A percentile compares a stretch with the other conserved stretches of the same genome.
These are phyloP conservation scores for Zarea fungicola DNA, from an alignment of 2,329 filamentous ascomycete genomes.

Conservation along the genomic window DNA sequence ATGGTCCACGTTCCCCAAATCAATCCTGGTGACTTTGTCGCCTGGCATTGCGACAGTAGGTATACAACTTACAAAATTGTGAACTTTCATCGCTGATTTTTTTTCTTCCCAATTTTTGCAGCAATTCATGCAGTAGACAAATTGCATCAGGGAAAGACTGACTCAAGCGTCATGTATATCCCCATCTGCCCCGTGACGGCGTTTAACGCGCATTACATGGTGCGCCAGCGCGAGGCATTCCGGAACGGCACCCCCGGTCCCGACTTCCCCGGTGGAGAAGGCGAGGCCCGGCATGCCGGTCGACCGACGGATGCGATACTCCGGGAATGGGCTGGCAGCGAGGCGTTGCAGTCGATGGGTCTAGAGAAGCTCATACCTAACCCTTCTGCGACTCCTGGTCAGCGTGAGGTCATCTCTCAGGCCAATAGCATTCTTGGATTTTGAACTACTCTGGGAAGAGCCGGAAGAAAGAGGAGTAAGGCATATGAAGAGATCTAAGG, in stretches of 20 bases:
- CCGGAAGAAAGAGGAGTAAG: not conserved
- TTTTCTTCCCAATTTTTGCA: conserved; percentile 14
- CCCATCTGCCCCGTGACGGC: conserved; percentile 78
- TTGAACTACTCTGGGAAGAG: conserved; percentile 11
- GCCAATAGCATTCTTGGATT: conserved; percentile 44
- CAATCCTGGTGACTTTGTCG: conserved; percentile 70
- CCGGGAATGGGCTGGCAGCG: conserved; percentile 24
- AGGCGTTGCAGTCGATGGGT: conserved; percentile 40
- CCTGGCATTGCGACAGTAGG: conserved; percentile 75
- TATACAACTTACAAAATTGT: too few relatives aligned
- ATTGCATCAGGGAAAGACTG: conserved; percentile 62
- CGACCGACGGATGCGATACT: conserved; percentile 38
- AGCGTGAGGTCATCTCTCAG: conserved; percentile 29
- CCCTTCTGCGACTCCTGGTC: conserved; percentile 27
- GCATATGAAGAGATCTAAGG: not conserved
- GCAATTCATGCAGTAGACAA: conserved; percentile 79
- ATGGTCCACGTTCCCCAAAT: conserved; percentile 69
- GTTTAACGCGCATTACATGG: conserved; percentile 66
- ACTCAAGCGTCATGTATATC: conserved; percentile 86
- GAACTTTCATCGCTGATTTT: too few relatives aligned
- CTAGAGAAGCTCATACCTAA: conserved; percentile 32
- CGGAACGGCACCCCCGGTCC: conserved; percentile 60
- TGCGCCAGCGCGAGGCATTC: conserved; percentile 66
- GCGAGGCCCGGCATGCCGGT: conserved; percentile 53
- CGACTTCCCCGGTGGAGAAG: conserved; percentile 67